These are phyloP conservation scores for Heterobasidion annosum DNA, from an alignment of 1,284 basidiomycete species.

Conservation along the genomic window DNA sequence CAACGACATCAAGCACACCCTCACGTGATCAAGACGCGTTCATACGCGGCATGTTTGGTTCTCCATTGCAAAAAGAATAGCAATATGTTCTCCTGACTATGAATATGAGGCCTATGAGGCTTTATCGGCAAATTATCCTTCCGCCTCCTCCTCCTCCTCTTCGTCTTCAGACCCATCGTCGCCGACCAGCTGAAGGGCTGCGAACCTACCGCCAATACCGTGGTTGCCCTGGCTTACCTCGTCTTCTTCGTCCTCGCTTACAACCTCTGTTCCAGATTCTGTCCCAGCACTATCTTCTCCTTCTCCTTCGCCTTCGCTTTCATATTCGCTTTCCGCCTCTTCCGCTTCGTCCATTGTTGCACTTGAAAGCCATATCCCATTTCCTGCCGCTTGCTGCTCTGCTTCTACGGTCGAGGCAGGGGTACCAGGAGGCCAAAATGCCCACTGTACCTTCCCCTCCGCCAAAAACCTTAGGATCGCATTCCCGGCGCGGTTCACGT, in stretches of 20 bases:
- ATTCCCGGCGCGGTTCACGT: conserved; percentile 84
- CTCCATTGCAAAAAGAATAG: neutral
- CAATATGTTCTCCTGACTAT: neutral
- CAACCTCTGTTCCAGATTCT: conserved; percentile 14
- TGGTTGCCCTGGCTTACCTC: too few relatives aligned
- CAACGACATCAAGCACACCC: too few relatives aligned
- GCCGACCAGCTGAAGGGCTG: neutral
- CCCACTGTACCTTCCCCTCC: conserved; percentile 76
- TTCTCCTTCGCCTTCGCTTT: conserved; percentile 19
- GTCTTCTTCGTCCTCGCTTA: neutral
- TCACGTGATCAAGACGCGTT: too few relatives aligned
- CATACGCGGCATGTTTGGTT: too few relatives aligned
- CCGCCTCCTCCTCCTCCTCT: neutral
- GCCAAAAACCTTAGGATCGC: conserved; percentile 64
- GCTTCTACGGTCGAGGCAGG: neutral
- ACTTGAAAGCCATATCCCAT: conserved; percentile 53
- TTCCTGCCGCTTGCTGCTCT: conserved; percentile 15
- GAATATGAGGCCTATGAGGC: neutral
- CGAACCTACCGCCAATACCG: neutral
- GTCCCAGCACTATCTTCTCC: conserved; percentile 14
- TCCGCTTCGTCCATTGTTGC: conserved; percentile 16
- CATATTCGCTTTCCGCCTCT: conserved; percentile 23
- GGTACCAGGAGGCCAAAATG: conserved; percentile 68
- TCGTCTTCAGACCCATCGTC: neutral
- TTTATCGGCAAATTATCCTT: neutral